Evolutionary conservation across 2,329 filamentous ascomycete genomes (phyloP), one percentile per base, ranked within the genome.

Genomic region (Fusarium tanahbumbuense): DNA sequence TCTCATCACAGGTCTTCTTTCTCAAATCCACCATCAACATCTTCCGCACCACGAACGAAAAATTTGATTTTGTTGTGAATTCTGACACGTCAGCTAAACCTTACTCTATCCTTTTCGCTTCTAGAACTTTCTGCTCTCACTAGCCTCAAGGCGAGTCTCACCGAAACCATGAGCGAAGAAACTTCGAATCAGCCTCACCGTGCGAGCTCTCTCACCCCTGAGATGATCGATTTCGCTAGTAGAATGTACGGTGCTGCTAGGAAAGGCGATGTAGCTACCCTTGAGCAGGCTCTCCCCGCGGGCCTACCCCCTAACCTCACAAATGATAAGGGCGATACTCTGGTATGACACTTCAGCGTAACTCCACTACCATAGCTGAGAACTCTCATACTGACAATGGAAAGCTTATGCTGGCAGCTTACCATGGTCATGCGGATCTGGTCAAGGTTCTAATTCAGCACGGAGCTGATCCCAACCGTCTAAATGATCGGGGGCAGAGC

Each of bases 301-400:
- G 91, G 91, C 2, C 81, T 93, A 27, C 91, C 91, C 1, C 82
- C 87, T 3, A 93, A 92, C 73, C 82, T 93, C 78, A 92, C 90
- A 23, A 93, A 93, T 73, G 86, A 91, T 52, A 90, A 91, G 68
- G 91, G 91, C 50, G 91, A 93, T 76, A 92, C 87, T n/a, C 78
- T 93, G 64, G 87, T 89, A 63, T 45, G 83, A 70, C 28, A 40
- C n/a, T 49, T n/a, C 23, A 56, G 41, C 20, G 41, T 41, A 49
- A 20, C 28, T 25, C 28, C 18, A 44, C 5, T 28, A 15, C 8
- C 6, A 18, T 15, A n/a, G 7, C 25, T 13, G 7, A 6, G n/a
- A 25, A 49, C 22, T 37, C 25, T 8, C 42, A 23, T 15, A 28
- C 68, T 71, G 37, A 72, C 44, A 37, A 22, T 8, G 2, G 6